A percentile compares a stretch with the other conserved stretches of the same genome.
phyloP scores from a whole-genome alignment of 495 filamentous ascomycete genomes.

The Lentithecium fluviatile region DNA sequence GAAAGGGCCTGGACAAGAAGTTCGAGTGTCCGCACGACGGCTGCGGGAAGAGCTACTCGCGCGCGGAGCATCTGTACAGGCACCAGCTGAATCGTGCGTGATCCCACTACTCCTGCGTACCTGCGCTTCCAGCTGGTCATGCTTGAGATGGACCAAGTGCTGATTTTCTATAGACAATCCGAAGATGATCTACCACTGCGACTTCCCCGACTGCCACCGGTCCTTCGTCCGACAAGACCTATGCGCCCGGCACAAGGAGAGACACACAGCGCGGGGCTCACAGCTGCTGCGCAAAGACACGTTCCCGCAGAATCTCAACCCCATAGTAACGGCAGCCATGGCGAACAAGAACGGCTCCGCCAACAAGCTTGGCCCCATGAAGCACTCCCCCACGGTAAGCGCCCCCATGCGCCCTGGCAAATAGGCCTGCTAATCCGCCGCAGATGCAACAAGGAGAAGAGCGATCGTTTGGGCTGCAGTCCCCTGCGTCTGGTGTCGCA shows the following conservation, averaged over 20 bases:
- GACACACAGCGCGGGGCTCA: slow-evolving; percentile 93
- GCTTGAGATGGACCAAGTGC: neutral
- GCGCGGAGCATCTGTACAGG: slow-evolving; percentile 93
- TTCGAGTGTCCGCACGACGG: slow-evolving; percentile 87
- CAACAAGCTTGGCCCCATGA: slow-evolving; percentile 15
- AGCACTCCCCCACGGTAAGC: slow-evolving; percentile 32
- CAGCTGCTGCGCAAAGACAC: slow-evolving; percentile 89
- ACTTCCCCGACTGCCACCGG: slow-evolving; percentile 86
- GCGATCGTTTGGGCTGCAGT: slow-evolving; percentile 28
- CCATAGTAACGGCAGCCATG: slow-evolving; percentile 35
- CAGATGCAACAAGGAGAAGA: slow-evolving; percentile 29
- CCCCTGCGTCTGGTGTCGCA: slow-evolving; percentile 30
- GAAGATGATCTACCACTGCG: slow-evolving; percentile 94
- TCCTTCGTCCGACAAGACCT: slow-evolving; percentile 94
- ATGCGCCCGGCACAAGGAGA: slow-evolving; percentile 87
- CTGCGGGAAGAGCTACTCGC: slow-evolving; percentile 94
- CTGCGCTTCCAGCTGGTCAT: too few relatives aligned
- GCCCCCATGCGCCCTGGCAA: slow-evolving; percentile 11
- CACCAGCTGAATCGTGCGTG: slow-evolving; percentile 91
- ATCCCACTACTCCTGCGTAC: neutral
- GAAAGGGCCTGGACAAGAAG: slow-evolving; percentile 89
- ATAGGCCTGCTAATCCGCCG: slow-evolving; percentile 13
- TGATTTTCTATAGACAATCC: slow-evolving; percentile 59
- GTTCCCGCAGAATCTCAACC: slow-evolving; percentile 56
- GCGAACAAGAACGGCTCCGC: slow-evolving; percentile 18